Evolutionary conservation across 2,329 filamentous ascomycete genomes (phyloP).

Genomic region (Alternaria infectoria): DNA sequence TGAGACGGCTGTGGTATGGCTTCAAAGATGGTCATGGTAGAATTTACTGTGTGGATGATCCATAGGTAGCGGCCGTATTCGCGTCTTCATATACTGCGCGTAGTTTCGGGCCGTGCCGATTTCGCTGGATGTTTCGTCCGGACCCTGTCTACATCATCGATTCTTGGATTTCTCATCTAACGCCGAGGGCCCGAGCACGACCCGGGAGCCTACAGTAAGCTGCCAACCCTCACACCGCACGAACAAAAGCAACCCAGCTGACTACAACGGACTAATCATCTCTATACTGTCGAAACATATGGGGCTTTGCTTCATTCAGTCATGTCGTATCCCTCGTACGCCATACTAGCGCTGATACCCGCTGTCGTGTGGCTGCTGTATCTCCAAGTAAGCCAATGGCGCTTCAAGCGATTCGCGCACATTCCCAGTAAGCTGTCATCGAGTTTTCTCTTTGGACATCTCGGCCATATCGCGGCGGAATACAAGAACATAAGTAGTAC

Average conservation of each 20-base stretch:
- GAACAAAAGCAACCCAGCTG: background rate
- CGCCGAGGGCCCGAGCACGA: conserved; percentile 1
- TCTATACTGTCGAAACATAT: background rate
- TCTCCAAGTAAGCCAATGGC: conserved; percentile 29
- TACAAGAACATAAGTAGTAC: conserved; percentile 30
- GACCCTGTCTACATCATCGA: background rate
- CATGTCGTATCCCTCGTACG: conserved; percentile 28
- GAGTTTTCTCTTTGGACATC: conserved; percentile 36
- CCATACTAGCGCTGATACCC: conserved; percentile 27
- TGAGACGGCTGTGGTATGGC: conserved; percentile 29
- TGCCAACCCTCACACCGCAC: background rate
- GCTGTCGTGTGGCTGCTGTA: conserved; percentile 29
- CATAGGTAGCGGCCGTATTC: background rate
- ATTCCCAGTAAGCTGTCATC: conserved; percentile 27
- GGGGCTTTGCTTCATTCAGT: background rate
- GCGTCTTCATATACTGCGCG: background rate
- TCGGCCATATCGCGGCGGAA: conserved; percentile 33
- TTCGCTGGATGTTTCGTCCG: background rate
- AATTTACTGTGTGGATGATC: background rate
- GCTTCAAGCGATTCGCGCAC: conserved; percentile 33
- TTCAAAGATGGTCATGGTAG: conserved; percentile 16
- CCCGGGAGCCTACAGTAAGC: background rate
- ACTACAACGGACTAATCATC: background rate
- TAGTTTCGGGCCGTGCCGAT: background rate
- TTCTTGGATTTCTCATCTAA: background rate